Evolutionary conservation across 805 yeast species (phyloP).

Genomic region (Alloascoidea africana): DNA sequence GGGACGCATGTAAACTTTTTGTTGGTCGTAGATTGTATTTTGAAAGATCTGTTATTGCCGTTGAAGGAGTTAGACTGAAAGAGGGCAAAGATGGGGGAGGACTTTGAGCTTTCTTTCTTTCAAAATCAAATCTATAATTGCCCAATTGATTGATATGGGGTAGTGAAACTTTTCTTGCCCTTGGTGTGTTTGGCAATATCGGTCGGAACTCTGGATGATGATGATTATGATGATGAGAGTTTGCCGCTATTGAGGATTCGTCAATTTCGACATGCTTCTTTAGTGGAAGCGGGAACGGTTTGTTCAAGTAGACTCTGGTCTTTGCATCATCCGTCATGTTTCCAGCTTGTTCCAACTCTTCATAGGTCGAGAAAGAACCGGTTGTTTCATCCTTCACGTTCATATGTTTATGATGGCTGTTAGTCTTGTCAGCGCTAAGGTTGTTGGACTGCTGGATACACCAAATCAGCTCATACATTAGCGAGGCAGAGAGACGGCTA

Average conservation of each 20-base stretch:
- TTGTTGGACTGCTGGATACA: background rate
- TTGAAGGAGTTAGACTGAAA: too few species aligned
- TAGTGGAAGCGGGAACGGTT: background rate
- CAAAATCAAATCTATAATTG: background rate
- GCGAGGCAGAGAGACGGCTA: conserved; percentile 79
- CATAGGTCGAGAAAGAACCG: background rate
- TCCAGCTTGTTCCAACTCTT: background rate
- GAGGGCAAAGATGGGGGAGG: too few species aligned
- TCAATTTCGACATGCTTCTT: background rate
- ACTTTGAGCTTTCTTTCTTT: background rate
- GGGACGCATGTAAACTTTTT: background rate
- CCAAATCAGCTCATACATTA: conserved; percentile 87
- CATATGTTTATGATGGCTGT: background rate
- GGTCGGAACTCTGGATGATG: conserved; percentile 1
- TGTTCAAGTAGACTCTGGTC: background rate
- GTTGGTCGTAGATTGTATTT: background rate
- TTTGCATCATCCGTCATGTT: background rate
- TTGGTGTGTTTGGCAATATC: conserved; percentile 1
- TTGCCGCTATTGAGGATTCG: background rate
- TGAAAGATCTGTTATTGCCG: background rate
- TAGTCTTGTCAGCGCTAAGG: background rate
- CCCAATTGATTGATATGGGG: background rate
- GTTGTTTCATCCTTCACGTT: background rate
- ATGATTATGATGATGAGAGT: too few species aligned
- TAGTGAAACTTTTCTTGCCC: background rate